These are phyloP conservation scores for Abrus pulchellus DNA, from an alignment of 306 rosid genomes.

Conservation along the genomic window DNA sequence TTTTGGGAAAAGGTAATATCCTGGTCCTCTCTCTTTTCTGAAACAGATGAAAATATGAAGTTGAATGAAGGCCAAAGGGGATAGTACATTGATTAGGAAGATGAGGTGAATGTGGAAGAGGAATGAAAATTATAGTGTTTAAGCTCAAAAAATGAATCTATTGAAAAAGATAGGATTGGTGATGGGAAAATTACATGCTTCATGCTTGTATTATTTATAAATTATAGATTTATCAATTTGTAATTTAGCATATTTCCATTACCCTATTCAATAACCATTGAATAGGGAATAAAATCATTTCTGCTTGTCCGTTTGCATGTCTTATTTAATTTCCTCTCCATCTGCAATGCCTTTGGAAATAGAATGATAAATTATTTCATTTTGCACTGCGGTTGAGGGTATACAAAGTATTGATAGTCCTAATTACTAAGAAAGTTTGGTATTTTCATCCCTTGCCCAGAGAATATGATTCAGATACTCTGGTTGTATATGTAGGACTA, in stretches of 20 bases:
- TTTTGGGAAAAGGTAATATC: constrained; percentile 70
- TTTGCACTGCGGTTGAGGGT: neutral
- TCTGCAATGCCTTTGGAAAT: constrained; percentile 1
- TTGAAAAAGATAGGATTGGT: neutral
- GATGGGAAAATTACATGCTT: neutral
- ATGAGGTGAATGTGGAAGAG: constrained; percentile 22
- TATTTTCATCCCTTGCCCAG: neutral
- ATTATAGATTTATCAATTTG: constrained; percentile 18
- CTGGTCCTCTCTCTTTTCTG: constrained; percentile 8
- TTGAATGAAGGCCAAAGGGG: neutral
- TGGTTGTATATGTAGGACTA: neutral
- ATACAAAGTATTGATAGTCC: neutral
- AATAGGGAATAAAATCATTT: neutral
- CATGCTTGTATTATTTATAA: constrained; percentile 1
- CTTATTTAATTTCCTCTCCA: neutral
- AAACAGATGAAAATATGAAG: neutral
- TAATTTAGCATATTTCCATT: neutral
- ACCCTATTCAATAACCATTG: neutral
- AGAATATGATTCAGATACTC: constrained; percentile 11
- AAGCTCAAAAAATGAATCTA: neutral
- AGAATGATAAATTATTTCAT: constrained; percentile 16
- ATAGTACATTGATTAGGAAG: neutral
- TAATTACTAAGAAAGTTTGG: neutral
- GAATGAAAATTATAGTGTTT: neutral
- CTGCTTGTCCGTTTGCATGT: neutral